phyloP scores from a whole-genome alignment of 257 asterid genomes.

The Nicotiana paniculata region DNA sequence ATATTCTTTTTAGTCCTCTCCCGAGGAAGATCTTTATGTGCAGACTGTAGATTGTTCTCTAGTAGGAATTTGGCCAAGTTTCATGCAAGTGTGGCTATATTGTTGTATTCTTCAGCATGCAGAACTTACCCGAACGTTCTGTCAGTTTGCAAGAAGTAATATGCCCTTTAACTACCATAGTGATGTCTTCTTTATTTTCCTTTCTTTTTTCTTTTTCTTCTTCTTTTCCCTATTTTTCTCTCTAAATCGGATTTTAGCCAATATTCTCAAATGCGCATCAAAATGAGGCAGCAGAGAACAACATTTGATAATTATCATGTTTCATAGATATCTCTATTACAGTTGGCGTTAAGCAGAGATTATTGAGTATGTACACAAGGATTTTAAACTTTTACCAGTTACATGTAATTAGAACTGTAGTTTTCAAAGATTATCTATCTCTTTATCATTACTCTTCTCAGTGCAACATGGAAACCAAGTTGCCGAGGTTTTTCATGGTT shows the following conservation, averaged over 20 bases:
- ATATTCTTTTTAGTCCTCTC: no score
- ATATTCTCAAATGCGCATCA: neutral
- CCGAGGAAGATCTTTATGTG: neutral
- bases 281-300: neutral
- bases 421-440: slow-evolving; percentile 24
- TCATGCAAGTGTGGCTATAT: neutral
- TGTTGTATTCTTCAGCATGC: neutral
- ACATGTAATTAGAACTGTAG: neutral
- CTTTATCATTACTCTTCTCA: slow-evolving; percentile 20
- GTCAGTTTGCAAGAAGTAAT: neutral
- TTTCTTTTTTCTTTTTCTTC: neutral
- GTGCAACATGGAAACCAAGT: slow-evolving; percentile 55
- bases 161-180: neutral
- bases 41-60: neutral
- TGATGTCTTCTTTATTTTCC: neutral
- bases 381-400: neutral
- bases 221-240: neutral
- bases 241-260: neutral
- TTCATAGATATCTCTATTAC: neutral
- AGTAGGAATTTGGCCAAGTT: neutral
- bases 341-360: neutral
- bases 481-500: slow-evolving; percentile 4
- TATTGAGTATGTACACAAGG: neutral
- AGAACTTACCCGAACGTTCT: neutral
- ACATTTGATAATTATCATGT: neutral